A percentile compares a stretch with the other conserved stretches of the same genome.
Evolutionary conservation across 345 rosid genomes (phyloP).

Genomic region (Hibiscus mutabilis): DNA sequence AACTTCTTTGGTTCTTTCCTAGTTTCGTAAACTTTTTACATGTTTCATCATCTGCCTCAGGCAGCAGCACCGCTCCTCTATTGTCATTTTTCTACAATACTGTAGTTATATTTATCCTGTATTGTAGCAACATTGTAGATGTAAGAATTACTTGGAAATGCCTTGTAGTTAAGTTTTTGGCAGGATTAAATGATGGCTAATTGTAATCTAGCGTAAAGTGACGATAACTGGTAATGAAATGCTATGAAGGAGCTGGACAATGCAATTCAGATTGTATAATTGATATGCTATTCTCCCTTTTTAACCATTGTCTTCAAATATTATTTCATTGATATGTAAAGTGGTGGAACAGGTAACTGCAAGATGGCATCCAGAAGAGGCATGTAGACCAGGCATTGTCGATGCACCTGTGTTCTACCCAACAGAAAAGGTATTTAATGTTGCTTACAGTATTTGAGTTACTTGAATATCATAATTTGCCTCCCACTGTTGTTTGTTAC

Average conservation of each 20-base stretch:
- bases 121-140: neutral
- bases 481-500: too few species aligned
- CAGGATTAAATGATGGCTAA: neutral
- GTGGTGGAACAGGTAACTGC: too few species aligned
- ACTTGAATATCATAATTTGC: too few species aligned
- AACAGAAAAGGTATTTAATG: too few species aligned
- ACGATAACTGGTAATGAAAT: slow-evolving; percentile 5
- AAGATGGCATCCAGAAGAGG: too few species aligned
- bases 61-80: neutral
- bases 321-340: too few species aligned
- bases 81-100: neutral
- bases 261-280: neutral
- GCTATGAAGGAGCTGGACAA: neutral
- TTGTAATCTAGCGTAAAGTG: neutral
- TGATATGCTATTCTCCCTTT: neutral
- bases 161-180: slow-evolving; percentile 5
- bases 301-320: slow-evolving; percentile 10
- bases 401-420: too few species aligned
- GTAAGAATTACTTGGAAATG: too few species aligned
- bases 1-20: neutral
- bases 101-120: slow-evolving; percentile 1
- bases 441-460: too few species aligned
- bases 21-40: neutral
- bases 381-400: too few species aligned
- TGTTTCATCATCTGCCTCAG: neutral